phyloP scores from a whole-genome alignment of 2,329 filamentous ascomycete genomes.

The Cercospora sp. region DNA sequence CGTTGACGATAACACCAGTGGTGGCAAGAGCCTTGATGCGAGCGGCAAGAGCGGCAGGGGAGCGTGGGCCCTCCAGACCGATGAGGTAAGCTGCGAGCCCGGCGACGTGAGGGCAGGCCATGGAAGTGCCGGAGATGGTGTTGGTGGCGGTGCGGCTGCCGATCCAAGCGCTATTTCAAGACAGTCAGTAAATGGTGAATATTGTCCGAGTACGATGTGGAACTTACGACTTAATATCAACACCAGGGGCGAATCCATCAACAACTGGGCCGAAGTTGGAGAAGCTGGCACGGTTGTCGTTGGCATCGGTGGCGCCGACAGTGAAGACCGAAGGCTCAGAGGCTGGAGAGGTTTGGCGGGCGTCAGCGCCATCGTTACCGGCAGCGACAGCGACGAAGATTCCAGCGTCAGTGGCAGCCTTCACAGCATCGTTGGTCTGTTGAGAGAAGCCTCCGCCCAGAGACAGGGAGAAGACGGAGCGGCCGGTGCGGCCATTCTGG shows the following conservation, averaged over 20 bases:
- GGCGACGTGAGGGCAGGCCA: constrained; percentile 68
- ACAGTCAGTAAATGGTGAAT: not conserved
- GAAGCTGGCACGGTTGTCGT: constrained; percentile 42
- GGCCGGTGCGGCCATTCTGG: constrained; percentile 69
- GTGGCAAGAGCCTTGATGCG: constrained; percentile 50
- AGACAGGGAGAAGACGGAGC: constrained; percentile 41
- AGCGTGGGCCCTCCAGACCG: constrained; percentile 47
- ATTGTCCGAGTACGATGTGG: no score
- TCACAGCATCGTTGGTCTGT: constrained; percentile 42
- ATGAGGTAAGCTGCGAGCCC: constrained; percentile 68
- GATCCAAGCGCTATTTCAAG: constrained; percentile 44
- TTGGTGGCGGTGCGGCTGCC: constrained; percentile 47
- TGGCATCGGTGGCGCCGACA: constrained; percentile 41
- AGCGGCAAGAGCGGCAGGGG: constrained; percentile 48
- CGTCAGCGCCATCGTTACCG: constrained; percentile 40
- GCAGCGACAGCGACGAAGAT: constrained; percentile 45
- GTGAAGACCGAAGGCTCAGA: constrained; percentile 39
- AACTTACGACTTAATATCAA: constrained; percentile 41
- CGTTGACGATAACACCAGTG: constrained; percentile 33
- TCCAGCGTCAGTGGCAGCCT: constrained; percentile 39
- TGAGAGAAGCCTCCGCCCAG: constrained; percentile 44
- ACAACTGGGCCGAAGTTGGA: constrained; percentile 45
- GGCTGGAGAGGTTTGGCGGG: constrained; percentile 37
- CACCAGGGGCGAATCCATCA: constrained; percentile 51
- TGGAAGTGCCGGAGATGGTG: constrained; percentile 60